Base-by-base conservation (phyloP, 306 rosid species). In the Aeschynomene evenia region DNA sequence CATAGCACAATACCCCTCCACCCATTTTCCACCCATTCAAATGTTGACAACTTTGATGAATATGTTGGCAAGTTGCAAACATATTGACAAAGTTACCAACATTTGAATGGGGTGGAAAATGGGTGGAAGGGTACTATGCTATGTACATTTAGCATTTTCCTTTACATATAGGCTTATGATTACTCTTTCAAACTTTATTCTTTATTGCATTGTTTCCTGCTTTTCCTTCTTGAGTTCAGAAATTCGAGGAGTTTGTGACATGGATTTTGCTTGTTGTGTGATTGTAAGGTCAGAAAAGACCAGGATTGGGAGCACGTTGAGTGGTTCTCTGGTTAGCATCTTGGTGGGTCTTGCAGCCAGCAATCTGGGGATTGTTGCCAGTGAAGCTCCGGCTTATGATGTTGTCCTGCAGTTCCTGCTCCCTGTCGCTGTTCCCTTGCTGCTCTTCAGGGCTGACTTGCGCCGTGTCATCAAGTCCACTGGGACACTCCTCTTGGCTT, bases 321-420 rank as follows among this genome's bases (percentile, higher is more conserved):
- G 89, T 36, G 94, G 96, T 1, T 85, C 96, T 20, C 74, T 87
- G 49, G 88, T 84, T 24, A 85, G 88, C 84, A 74, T 79, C 34
- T 73, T 90, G 80, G 72, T 90, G 10, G 90, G 94, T 28, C 89
- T 90, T 54, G 91, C 84, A 21, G 91, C 91, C 3, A 85, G 88
- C 42, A 90, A 84, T 71, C 45, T 90, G 68, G 94, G 96, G 54
- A 66, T 90, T 39, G 74, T 90, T 40, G 77, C 91, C 1, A 63
- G 74, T 26, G 68, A 85, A 24, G 82, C 89, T 63, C 73, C 88
- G 0, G 88, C 94, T 1, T 90, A 81, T 73, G 72, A 78, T 0
- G 62, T 82, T 18, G 94, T 87, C 24, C 20, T 90, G 80, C 80
- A 70, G 72, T 84, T 79, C 73, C 77, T 87, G 68, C 87, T 90